These are phyloP conservation scores for Pulveroboletus ravenelii DNA, from an alignment of 768 basidiomycete genomes.

Conservation along the genomic window DNA sequence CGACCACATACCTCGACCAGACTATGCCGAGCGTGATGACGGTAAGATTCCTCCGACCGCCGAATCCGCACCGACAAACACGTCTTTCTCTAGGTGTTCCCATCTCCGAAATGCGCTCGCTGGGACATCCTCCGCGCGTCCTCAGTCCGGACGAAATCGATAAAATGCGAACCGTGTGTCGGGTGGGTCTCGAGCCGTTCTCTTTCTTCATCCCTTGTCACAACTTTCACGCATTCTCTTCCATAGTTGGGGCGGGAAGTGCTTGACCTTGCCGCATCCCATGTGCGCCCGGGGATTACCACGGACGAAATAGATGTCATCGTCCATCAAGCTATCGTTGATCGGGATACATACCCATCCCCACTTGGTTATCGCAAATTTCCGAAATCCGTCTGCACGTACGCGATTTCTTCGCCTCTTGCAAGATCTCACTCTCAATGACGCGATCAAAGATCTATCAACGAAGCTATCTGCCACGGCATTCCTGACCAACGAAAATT, in stretches of 20 bases:
- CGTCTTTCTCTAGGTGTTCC: slow-evolving; percentile 46
- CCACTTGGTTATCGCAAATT: slow-evolving; percentile 87
- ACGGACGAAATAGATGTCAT: slow-evolving; percentile 94
- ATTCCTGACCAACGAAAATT: slow-evolving; percentile 85
- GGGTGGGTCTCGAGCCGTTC: slow-evolving; percentile 47
- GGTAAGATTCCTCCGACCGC: slow-evolving; percentile 39
- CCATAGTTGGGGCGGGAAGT: slow-evolving; percentile 82
- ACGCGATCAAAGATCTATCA: slow-evolving; percentile 60
- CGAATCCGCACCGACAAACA: neutral
- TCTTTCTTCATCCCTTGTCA: neutral
- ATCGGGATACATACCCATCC: slow-evolving; percentile 90
- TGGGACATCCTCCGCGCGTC: slow-evolving; percentile 61
- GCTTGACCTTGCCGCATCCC: slow-evolving; percentile 86
- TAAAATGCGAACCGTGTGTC: slow-evolving; percentile 84
- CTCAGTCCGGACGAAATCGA: slow-evolving; percentile 73
- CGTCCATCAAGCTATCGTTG: slow-evolving; percentile 87
- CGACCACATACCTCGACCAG: slow-evolving; percentile 78
- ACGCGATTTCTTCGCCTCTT: slow-evolving; percentile 31
- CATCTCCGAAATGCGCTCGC: slow-evolving; percentile 49
- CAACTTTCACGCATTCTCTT: neutral
- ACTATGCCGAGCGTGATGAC: slow-evolving; percentile 64
- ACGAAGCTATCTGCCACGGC: slow-evolving; percentile 97
- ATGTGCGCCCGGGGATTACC: slow-evolving; percentile 85
- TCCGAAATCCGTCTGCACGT: slow-evolving; percentile 97
- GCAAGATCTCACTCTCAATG: slow-evolving; percentile 1